Evolutionary conservation across 768 basidiomycete genomes (phyloP), one percentile per base, ranked within the genome.

Genomic region (Kwoniella sp.): DNA sequence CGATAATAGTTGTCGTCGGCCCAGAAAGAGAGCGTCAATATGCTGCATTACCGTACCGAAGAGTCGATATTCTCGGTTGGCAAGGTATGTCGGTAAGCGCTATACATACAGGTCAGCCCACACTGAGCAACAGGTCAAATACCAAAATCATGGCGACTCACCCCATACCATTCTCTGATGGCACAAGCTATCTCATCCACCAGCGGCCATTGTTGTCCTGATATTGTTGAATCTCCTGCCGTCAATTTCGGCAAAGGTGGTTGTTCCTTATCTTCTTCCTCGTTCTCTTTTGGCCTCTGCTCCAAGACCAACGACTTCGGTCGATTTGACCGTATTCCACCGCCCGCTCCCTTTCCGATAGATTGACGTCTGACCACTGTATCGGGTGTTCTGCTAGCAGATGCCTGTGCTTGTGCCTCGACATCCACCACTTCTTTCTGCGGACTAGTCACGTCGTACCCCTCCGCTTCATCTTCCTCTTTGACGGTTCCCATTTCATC

Each of bases 141-240:
- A 5, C 22, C 29, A 37, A 23, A 7, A 13, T 20, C 22, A 30
- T n/a, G 17, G 8, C 29, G 2, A 62, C 74, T 67, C 34, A 73
- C 69, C 22, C 52, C 66, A 58, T 95, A 90, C 93, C 94, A 98
- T 86, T 98, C 95, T 41, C 95, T 88, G 50, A 98, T 83, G 0
- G 95, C 94, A 8, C 92, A 95, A 0, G 95, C 92, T 70, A 98
- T 95, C 83, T 98, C 95, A 81, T 98, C 95, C 56, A 98, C 87
- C 76, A 98, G 89, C 11, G 95, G 95, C 75, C 96, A 93, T 1
- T 80, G 82, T 23, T 85, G 84, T 11, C 95, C 95, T 0, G 89
- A 88, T 2, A 86, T 85, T 1, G 95, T 98, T 72, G 97, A 94
- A 77, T 96, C 95, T 38, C 92, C 92, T 11, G 92, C 91, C 68